Base-by-base conservation (phyloP, 805 yeast genomes). In the Lipomyces spencermartinsiae region DNA sequence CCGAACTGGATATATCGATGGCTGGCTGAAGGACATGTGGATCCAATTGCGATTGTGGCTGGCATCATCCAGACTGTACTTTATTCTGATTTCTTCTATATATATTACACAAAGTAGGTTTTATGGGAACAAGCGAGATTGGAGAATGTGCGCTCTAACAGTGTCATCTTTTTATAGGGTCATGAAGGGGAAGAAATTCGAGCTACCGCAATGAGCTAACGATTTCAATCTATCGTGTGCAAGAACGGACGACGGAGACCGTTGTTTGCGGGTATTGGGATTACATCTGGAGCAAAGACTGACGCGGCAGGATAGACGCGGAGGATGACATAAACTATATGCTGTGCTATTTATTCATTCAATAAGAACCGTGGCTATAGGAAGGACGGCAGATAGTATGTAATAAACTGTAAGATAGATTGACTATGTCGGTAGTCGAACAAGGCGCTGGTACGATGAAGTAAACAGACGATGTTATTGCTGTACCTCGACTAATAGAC, bases 1-100 rank as follows among this genome's bases (percentile, higher is more conserved):
- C 96, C 97, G 72, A 95, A 94, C 80, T 95, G 99, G 99, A 78
- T 93, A 73, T 95, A 93, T 84, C 87, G 98, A 78, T 92, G 89
- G 80, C 80, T 80, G 69, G 66, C 68, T 22, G 75, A 73, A 54
- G 70, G 73, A 16, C 71, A 79, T 16, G 79, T 84, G 12, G 97
- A 93, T 75, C 84, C 84, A 71, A 82, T 93, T 64, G 85, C 97
- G 1, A 82, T 94, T 9, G 75, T 85, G 25, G 89, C 98, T 0
- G 98, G 98, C 31, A 69, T 95, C 43, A 78, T 92, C 54, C 99
- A 95, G 81, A 92, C 98, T 0, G 81, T 87, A 65, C 80, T 95
- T 43, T 95, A 95, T 81, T 92, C 98, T 1, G 99, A 95, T 81
- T 95, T 95, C 83, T 95, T 95, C 81, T 95, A 92, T 81, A 84